Base-by-base conservation (phyloP, 192 early-diverging fungal genomes). In the Backusella sp. region DNA sequence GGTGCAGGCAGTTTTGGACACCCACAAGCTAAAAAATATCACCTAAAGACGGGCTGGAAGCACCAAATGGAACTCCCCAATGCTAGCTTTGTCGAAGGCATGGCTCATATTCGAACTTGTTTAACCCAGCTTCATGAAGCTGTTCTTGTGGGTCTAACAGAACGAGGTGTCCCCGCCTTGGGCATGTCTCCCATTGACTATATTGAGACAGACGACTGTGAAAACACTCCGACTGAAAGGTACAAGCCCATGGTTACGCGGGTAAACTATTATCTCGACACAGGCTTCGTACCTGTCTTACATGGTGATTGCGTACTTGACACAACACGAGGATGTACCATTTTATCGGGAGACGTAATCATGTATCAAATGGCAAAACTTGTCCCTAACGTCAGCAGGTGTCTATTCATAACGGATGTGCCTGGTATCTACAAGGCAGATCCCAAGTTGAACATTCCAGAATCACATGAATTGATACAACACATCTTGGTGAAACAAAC, bases 1-100 rank as follows among this genome's bases (percentile, higher is more conserved):
- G 82, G 82, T 19, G 82, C 76, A 21, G 82, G 82, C 26, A 79
- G 78, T 39, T 83, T 80, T 78, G 82, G 82, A 28, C 82, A 83
- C 35, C 82, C 82, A 17, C 82, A 77, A 32, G 82, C 82, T 3
- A 83, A 80, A 35, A 32, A 75, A 68, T 75, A 77, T 39, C 19
- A 59, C n/a, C 34, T 83, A 36, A 81, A 77, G 9, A 32, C 70
- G 6, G 80, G 80, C 11, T 74, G 72, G 56, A 34, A 15, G 69
- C 52, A 34, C 39, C 9, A 36, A 36, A 49, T 72, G 11, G 26
- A 28, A 14, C 49, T 26, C 15, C 56, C 56, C 34, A 66, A 4
- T 6, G 17, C n/a, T 1, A 23, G 15, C 11, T 65, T 67, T 12
- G 30, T 49, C 28, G 21, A 34, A 71, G 72, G 80, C 6, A 17